Percentiles rank a stretch among this genome's conserved stretches.
phyloP scores from a whole-genome alignment of 768 basidiomycete genomes.

The Lactarius psammicola region DNA sequence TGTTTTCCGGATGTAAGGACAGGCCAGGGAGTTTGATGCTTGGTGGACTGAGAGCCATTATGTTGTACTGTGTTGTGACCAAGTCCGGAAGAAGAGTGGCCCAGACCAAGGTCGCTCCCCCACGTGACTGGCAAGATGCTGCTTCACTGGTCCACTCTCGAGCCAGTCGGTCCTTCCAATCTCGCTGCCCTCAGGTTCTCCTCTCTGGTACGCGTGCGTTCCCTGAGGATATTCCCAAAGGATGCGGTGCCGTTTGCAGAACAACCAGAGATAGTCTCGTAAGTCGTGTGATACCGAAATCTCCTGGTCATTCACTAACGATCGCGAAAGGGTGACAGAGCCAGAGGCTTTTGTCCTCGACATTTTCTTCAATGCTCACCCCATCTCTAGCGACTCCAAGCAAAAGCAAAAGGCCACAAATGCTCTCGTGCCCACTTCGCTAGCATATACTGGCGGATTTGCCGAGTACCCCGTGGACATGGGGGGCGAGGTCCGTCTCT shows the following conservation, averaged over 20 bases:
- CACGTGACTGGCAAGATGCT: conserved; percentile 21
- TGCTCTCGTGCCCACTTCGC: conserved; percentile 65
- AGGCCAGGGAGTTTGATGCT: conserved; percentile 23
- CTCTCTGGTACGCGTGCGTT: conserved; percentile 62
- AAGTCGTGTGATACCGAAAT: conserved; percentile 31
- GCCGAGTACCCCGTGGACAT: conserved; percentile 68
- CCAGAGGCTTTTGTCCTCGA: conserved; percentile 73
- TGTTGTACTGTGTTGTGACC: background rate
- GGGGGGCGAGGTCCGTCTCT: conserved; percentile 57
- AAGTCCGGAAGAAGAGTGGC: background rate
- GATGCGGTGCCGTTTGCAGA: conserved; percentile 59
- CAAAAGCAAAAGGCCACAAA: conserved; percentile 66
- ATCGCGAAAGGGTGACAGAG: conserved; percentile 55
- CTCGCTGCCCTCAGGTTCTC: conserved; percentile 73
- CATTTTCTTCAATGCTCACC: conserved; percentile 71
- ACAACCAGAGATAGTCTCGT: conserved; percentile 64
- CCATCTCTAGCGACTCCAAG: conserved; percentile 46
- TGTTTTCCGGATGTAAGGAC: conserved; percentile 6
- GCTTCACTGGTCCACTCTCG: conserved; percentile 67
- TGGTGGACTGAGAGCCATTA: conserved; percentile 18
- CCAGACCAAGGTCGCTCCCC: background rate
- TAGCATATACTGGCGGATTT: conserved; percentile 69
- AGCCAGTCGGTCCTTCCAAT: conserved; percentile 54
- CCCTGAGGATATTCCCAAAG: conserved; percentile 68
- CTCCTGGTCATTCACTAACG: background rate